phyloP scores from a whole-genome alignment of 306 rosid species.

The Morella rubra region DNA sequence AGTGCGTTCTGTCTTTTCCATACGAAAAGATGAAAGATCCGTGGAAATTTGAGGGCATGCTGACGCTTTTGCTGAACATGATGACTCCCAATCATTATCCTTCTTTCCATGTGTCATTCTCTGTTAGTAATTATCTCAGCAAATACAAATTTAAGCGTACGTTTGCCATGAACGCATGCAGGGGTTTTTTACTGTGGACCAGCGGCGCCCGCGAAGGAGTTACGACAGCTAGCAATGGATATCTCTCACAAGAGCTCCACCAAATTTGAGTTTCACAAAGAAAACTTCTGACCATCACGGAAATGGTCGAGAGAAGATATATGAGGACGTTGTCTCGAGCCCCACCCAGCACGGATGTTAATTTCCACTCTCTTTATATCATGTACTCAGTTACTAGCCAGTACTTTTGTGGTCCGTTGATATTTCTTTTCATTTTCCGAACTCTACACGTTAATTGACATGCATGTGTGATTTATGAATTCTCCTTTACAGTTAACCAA shows the following conservation, averaged over 20 bases:
- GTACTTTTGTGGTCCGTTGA: too few species aligned
- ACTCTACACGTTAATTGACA: too few species aligned
- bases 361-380: too few species aligned
- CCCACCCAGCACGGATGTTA: not conserved
- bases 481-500: not conserved
- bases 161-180: conserved; percentile 22
- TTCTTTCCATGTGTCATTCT: not conserved
- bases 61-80: not conserved
- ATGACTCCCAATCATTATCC: too few species aligned
- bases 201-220: conserved; percentile 36
- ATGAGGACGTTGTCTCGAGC: conserved; percentile 10
- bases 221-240: conserved; percentile 47
- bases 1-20: not conserved
- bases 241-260: conserved; percentile 53
- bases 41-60: not conserved
- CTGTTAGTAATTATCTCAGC: not conserved
- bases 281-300: conserved; percentile 41
- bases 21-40: not conserved
- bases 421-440: too few species aligned
- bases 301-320: not conserved
- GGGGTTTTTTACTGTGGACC: conserved; percentile 72
- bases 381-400: too few species aligned
- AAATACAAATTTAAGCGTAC: not conserved
- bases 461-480: not conserved
- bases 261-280: conserved; percentile 56